Conservation (phyloP, 345 rosid species). For the Sonneratia alba region DNA sequence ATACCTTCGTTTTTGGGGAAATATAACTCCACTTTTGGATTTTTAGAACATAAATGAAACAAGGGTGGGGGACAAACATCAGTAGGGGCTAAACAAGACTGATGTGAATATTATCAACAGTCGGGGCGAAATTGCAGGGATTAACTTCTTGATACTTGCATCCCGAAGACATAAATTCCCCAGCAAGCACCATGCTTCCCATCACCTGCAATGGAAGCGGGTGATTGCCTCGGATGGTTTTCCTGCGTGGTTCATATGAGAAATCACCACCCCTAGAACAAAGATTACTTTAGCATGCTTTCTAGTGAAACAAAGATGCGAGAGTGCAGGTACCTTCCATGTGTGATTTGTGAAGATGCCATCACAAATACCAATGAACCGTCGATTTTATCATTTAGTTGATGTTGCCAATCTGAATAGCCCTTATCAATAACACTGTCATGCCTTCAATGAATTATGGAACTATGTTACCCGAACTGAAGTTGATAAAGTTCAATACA, state of each 20-base stretch:
- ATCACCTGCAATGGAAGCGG: conserved; percentile 47
- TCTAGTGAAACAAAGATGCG: conserved; percentile 1
- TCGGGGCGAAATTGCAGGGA: neutral
- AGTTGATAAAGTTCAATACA: neutral
- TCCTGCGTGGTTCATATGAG: conserved; percentile 29
- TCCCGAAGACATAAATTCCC: conserved; percentile 81
- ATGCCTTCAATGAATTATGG: conserved; percentile 38
- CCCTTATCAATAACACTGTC: conserved; percentile 62
- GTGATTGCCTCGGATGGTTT: conserved; percentile 50
- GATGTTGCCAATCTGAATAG: conserved; percentile 53
- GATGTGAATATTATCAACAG: neutral
- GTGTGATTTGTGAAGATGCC: conserved; percentile 67
- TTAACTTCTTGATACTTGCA: conserved; percentile 23
- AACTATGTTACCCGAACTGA: neutral
- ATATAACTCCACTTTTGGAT: no score
- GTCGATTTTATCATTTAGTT: conserved; percentile 54
- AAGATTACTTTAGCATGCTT: neutral
- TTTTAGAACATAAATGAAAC: no score
- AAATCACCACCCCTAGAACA: conserved; percentile 1
- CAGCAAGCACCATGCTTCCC: conserved; percentile 70
- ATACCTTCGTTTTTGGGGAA: no score
- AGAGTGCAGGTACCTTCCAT: conserved; percentile 46
- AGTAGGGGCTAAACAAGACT: neutral
- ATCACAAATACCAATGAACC: conserved; percentile 78
- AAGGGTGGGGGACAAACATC: neutral